Conservation (phyloP, 805 yeast genomes). For the Grigorovia transvaalensis region DNA sequence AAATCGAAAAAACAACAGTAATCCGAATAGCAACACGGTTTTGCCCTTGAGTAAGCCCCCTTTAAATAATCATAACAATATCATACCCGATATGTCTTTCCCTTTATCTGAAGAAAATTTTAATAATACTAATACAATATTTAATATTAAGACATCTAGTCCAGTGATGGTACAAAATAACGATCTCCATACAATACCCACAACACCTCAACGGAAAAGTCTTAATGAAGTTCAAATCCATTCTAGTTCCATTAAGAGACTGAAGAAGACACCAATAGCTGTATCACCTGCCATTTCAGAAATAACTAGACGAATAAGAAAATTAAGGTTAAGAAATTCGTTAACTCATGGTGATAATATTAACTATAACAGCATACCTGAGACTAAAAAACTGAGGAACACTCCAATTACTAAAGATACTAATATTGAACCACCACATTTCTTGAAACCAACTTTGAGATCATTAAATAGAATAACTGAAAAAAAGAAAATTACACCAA, state of each 20-base stretch:
- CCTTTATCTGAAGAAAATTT: background rate
- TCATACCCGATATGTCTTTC: background rate
- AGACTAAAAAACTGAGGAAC: constrained; percentile 5
- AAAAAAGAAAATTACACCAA: background rate
- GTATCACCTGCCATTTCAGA: constrained; percentile 13
- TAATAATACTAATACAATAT: background rate
- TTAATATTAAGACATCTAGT: too few species aligned
- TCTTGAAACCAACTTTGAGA: constrained; percentile 18
- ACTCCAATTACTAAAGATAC: constrained; percentile 12
- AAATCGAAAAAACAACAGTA: constrained; percentile 14
- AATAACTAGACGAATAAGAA: constrained; percentile 20
- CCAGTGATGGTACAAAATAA: background rate
- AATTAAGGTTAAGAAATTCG: constrained; percentile 15
- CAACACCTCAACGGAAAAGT: constrained; percentile 8
- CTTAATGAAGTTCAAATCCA: constrained; percentile 1
- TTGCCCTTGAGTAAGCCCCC: background rate
- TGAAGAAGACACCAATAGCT: constrained; percentile 3
- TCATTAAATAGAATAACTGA: constrained; percentile 12
- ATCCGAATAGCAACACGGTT: background rate
- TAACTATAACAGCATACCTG: background rate
- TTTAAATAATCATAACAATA: too few species aligned
- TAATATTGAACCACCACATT: constrained; percentile 16
- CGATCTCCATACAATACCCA: background rate
- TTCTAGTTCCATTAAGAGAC: constrained; percentile 6
- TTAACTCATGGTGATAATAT: background rate